Evolutionary conservation across 345 rosid genomes (phyloP).

Genomic region (Eucalyptus pauciflora): DNA sequence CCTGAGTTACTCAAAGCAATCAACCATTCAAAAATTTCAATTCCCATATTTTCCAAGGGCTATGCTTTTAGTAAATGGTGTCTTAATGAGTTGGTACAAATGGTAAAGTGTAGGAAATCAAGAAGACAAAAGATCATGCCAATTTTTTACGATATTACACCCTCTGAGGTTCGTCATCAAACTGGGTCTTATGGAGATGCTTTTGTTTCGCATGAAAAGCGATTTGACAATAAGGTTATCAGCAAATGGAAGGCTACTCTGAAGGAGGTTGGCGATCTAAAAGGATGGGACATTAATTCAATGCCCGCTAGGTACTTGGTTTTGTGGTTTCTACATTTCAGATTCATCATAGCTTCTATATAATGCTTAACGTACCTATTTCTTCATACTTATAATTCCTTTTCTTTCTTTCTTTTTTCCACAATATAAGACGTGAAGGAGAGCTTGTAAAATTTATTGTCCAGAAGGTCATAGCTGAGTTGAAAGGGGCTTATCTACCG

Average conservation of each 20-base stretch:
- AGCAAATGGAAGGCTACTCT: not conserved
- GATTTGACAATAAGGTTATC: not conserved
- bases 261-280: not conserved
- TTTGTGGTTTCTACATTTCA: no score
- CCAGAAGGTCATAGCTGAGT: not conserved
- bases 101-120: no score
- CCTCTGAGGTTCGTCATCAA: not conserved
- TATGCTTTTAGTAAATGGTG: no score
- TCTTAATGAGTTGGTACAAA: no score
- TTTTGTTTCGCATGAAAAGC: not conserved
- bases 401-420: not conserved
- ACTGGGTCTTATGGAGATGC: not conserved
- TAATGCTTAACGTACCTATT: no score
- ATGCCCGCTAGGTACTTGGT: no score
- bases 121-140: not conserved
- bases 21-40: no score
- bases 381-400: no score
- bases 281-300: not conserved
- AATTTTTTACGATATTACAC: not conserved
- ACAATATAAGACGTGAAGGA: not conserved
- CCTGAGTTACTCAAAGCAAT: no score
- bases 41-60: no score
- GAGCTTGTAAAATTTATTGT: not conserved
- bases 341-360: not conserved
- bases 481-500: not conserved